phyloP scores from a whole-genome alignment of 371 early-diverging fungal genomes.

The Mortierella sp. region DNA sequence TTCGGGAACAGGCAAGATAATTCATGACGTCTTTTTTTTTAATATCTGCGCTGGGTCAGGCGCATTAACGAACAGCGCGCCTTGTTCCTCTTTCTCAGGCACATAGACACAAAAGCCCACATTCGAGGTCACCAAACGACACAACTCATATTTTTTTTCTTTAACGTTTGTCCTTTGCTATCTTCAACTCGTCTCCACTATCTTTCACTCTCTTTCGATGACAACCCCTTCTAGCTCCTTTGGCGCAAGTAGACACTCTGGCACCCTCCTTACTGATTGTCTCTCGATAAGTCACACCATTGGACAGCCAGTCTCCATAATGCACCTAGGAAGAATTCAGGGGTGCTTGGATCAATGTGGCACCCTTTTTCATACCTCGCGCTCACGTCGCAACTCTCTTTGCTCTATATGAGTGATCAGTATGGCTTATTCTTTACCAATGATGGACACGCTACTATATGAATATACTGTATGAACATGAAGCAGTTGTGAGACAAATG shows the following conservation, averaged over 20 bases:
- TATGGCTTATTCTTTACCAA: no score
- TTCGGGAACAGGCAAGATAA: no score
- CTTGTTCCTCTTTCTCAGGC: background rate
- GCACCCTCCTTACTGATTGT: background rate
- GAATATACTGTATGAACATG: no score
- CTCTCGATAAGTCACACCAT: background rate
- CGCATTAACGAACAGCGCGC: background rate
- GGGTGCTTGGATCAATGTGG: background rate
- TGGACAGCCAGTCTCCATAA: background rate
- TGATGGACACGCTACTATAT: no score
- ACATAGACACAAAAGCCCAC: background rate
- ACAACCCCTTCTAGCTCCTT: no score
- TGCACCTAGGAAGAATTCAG: background rate
- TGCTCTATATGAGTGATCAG: no score
- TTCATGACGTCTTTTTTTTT: constrained; percentile 15
- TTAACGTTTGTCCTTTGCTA: background rate
- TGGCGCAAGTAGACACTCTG: background rate
- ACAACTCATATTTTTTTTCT: background rate
- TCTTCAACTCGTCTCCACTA: background rate
- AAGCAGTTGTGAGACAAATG: no score
- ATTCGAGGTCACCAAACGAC: background rate
- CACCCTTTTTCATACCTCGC: no score
- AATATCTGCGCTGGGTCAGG: background rate
- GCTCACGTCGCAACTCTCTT: no score
- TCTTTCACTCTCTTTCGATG: no score